A percentile compares a stretch with the other conserved stretches of the same genome.
Conservation (phyloP, 2,329 filamentous ascomycete species). For the Aspergillus luchuensis region DNA sequence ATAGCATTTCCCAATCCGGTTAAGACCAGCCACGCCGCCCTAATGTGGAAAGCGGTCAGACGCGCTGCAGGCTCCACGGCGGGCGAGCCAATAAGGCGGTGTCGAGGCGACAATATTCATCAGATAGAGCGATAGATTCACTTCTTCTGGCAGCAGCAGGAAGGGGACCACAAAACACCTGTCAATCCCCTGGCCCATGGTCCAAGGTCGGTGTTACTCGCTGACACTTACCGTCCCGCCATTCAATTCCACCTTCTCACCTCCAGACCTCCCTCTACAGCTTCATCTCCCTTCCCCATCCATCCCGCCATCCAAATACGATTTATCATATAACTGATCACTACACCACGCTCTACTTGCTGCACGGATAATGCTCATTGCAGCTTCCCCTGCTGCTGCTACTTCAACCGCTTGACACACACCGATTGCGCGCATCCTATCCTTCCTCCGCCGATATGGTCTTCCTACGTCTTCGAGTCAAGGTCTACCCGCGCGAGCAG, state of each 20-base stretch:
- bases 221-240: neutral
- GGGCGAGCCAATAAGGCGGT: neutral
- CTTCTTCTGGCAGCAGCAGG: neutral
- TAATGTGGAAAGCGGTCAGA: slow-evolving; percentile 6
- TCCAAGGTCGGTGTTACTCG: slow-evolving; percentile 1
- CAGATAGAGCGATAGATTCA: slow-evolving; percentile 6
- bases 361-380: neutral
- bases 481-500: slow-evolving; percentile 35
- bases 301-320: slow-evolving; percentile 5
- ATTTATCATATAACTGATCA: neutral
- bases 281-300: neutral
- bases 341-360: neutral
- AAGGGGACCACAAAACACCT: neutral
- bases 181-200: neutral
- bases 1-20: neutral
- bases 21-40: neutral
- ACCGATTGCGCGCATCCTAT: neutral
- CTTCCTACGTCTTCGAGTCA: slow-evolving; percentile 40
- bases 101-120: neutral
- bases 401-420: neutral
- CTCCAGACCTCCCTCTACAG: neutral
- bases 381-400: neutral
- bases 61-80: slow-evolving; percentile 4
- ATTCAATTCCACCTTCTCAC: neutral
- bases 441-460: slow-evolving; percentile 31